Conservation (phyloP, 176 grass and related monocot species). For the Zizania latifolia region DNA sequence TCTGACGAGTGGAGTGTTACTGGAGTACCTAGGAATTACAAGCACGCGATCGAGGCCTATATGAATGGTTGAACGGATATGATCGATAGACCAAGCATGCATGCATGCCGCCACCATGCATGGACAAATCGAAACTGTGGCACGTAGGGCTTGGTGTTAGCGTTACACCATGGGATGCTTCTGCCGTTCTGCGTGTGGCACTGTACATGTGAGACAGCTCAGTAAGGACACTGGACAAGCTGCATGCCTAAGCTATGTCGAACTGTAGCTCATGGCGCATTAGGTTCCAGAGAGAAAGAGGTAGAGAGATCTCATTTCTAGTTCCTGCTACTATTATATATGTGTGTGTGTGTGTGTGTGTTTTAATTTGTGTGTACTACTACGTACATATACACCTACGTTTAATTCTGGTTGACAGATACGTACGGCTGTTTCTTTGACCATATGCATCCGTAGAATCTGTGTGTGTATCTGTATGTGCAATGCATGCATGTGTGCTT, state of each 20-base stretch:
- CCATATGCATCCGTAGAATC: neutral
- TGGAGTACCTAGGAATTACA: neutral
- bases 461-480: neutral
- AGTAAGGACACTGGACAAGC: constrained; percentile 23
- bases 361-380: no score
- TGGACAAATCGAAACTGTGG: neutral
- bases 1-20: neutral
- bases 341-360: neutral
- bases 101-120: no score
- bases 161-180: neutral
- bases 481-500: neutral
- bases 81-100: neutral
- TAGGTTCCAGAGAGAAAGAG: neutral
- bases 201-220: constrained; percentile 10
- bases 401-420: neutral
- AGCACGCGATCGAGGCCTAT: neutral
- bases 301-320: neutral
- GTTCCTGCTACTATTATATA: neutral
- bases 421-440: constrained; percentile 12
- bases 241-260: neutral
- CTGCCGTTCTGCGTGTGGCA: neutral
- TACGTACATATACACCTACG: neutral
- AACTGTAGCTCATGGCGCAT: constrained; percentile 1
- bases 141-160: neutral
- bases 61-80: neutral